A percentile compares a stretch with the other conserved stretches of the same genome.
Conservation (phyloP, 2,329 filamentous ascomycete genomes). For the Balansia obtecta region DNA sequence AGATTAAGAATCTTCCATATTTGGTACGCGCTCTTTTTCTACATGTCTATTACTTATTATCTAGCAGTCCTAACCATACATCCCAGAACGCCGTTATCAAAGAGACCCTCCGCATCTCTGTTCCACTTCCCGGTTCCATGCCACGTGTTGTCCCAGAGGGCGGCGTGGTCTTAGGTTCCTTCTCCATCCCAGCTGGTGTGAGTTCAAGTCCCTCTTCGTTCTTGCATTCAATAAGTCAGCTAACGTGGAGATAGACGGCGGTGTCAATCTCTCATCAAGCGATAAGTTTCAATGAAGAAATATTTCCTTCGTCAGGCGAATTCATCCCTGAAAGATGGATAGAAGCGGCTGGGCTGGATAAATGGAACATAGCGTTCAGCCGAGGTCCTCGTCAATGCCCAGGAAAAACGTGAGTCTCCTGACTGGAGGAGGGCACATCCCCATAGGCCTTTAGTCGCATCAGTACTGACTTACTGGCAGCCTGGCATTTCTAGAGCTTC, state of each 20-base stretch:
- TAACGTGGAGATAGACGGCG: neutral
- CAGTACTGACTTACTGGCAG: neutral
- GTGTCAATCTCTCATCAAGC: neutral
- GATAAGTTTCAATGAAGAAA: neutral
- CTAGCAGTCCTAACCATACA: too few species aligned
- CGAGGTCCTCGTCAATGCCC: neutral
- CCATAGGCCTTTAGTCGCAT: too few species aligned
- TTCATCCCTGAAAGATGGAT: neutral
- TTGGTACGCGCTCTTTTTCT: neutral
- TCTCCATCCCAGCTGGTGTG: neutral
- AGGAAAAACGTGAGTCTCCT: neutral
- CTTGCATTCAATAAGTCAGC: too few species aligned
- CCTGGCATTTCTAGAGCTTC: neutral
- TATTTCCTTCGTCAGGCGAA: neutral
- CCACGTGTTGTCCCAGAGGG: neutral
- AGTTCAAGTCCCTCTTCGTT: neutral
- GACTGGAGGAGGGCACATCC: too few species aligned
- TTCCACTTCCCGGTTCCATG: neutral
- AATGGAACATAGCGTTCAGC: conserved; percentile 1
- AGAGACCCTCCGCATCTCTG: neutral
- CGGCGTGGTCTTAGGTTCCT: neutral
- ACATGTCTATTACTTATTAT: too few species aligned
- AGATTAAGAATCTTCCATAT: neutral
- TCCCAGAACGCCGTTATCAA: conserved; percentile 1
- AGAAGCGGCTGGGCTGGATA: neutral